Evolutionary conservation across 2,329 filamentous ascomycete genomes (phyloP), one percentile per base, ranked within the genome.

Genomic region (Microsporum canis): DNA sequence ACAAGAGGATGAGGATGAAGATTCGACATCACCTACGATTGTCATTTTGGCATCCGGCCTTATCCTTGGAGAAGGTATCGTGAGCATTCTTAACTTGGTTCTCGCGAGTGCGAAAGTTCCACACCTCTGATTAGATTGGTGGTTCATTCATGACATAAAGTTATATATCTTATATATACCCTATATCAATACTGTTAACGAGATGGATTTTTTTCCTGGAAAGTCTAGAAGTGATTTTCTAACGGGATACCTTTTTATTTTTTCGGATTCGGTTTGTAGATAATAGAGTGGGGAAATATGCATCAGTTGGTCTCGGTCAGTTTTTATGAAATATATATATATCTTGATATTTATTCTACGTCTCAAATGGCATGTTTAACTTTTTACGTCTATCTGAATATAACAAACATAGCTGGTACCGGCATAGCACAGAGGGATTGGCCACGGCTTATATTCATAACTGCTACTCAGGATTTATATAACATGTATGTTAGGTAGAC

Each of bases 11-110:
- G 45, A 69, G n/a, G 69, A 68, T 5, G 61, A 64, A 10, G 73
- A 76, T 57, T 67, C 67, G 4, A 69, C 73, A 5, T 73, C 73
- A 5, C 76, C 91, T 3, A 87, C 86, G 0, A 82, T 97, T 59
- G 91, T 97, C 66, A 87, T 97, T n/a, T 76, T 97, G 43, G 92
- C 94, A 0, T 86, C 83, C 62, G 94, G 94, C 0, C 84, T 97
- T 63, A 96, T 99, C 65, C 78, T 99, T 5, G 91, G 92, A 0
- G 92, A 97, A 72, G 92, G 92, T 0, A 84, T 97, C 65, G 78
- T 96, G 65, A 96, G 91, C 70, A 96, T 99, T 68, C 81, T 94
- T 31, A 97, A 96, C 71, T 75, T 99, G 60, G 76, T 88, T 6
- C 77, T 99, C 69, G 90, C 95, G 61, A 91, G 88, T 71, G 78